Conservation (phyloP, 2,329 filamentous ascomycete genomes). For the Simplicillium sp. region DNA sequence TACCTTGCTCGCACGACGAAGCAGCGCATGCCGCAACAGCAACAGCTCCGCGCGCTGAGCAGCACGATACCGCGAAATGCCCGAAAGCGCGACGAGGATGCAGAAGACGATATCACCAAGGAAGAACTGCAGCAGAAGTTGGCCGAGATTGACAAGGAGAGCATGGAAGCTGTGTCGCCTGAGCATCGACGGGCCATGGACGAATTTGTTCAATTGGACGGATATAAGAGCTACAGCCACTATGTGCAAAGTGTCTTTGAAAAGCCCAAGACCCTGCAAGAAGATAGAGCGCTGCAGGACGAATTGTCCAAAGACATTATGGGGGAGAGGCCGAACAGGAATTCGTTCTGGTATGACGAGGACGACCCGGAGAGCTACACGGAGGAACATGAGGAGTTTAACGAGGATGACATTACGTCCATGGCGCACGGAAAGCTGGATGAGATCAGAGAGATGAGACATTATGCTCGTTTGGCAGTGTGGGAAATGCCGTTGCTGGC, state of each 20-base stretch:
- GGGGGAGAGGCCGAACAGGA: slow-evolving; percentile 22
- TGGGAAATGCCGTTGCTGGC: slow-evolving; percentile 94
- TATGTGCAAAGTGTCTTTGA: too few relatives aligned
- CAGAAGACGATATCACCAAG: slow-evolving; percentile 13
- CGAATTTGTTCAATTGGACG: too few relatives aligned
- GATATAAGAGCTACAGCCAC: too few relatives aligned
- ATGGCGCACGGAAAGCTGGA: slow-evolving; percentile 82
- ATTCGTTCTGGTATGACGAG: slow-evolving; percentile 38
- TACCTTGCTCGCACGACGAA: not conserved
- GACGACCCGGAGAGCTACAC: slow-evolving; percentile 37
- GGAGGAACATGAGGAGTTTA: slow-evolving; percentile 53
- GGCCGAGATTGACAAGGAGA: slow-evolving; percentile 18
- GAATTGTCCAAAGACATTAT: slow-evolving; percentile 19
- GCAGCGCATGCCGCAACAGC: not conserved
- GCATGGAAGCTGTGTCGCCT: slow-evolving; percentile 18
- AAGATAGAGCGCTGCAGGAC: slow-evolving; percentile 21
- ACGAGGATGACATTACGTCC: slow-evolving; percentile 75
- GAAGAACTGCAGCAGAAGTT: slow-evolving; percentile 16
- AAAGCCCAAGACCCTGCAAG: slow-evolving; percentile 8
- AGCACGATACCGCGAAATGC: slow-evolving; percentile 8
- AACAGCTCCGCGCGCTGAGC: not conserved
- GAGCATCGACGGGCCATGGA: slow-evolving; percentile 15
- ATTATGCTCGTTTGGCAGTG: slow-evolving; percentile 77
- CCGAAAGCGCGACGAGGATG: slow-evolving; percentile 9
- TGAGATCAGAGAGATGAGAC: slow-evolving; percentile 75